Evolutionary conservation across 78 protist species (phyloP).

Genomic region (Dictyostelium firmibasis): DNA sequence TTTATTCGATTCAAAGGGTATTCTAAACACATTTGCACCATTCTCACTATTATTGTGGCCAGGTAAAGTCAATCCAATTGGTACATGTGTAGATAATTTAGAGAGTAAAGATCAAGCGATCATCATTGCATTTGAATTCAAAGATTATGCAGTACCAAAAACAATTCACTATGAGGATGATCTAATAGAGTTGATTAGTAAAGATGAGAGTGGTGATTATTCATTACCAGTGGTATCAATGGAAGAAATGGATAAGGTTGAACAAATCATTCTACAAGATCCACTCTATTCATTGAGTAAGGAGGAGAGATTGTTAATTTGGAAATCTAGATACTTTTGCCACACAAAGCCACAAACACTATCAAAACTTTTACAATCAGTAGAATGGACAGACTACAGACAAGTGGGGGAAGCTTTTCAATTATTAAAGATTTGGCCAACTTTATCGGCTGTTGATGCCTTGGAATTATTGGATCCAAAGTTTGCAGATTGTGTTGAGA

Average conservation of each 20-base stretch:
- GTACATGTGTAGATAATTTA: constrained; percentile 67
- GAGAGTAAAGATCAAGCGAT: constrained; percentile 55
- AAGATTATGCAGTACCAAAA: constrained; percentile 18
- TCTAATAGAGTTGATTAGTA: neutral
- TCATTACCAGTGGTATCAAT: neutral
- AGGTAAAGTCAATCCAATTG: constrained; percentile 76
- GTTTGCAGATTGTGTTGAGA: constrained; percentile 82
- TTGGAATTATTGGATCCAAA: constrained; percentile 90
- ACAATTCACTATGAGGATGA: constrained; percentile 12
- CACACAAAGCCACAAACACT: constrained; percentile 80
- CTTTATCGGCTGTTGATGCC: constrained; percentile 41
- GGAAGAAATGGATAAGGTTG: constrained; percentile 25
- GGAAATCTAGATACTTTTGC: constrained; percentile 63
- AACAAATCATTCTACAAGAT: constrained; percentile 49
- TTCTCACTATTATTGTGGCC: constrained; percentile 61
- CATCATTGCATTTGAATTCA: constrained; percentile 63
- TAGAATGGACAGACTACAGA: constrained; percentile 80
- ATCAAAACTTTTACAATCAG: constrained; percentile 88
- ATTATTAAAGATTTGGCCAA: constrained; percentile 70
- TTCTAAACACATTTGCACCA: constrained; percentile 51
- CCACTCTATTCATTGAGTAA: constrained; percentile 63
- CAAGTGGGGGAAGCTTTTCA: constrained; percentile 82
- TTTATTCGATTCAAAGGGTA: constrained; percentile 31
- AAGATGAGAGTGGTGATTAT: neutral
- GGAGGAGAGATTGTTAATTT: constrained; percentile 55